phyloP scores from a whole-genome alignment of 495 filamentous ascomycete species.

The Xanthoparmelia taractica region DNA sequence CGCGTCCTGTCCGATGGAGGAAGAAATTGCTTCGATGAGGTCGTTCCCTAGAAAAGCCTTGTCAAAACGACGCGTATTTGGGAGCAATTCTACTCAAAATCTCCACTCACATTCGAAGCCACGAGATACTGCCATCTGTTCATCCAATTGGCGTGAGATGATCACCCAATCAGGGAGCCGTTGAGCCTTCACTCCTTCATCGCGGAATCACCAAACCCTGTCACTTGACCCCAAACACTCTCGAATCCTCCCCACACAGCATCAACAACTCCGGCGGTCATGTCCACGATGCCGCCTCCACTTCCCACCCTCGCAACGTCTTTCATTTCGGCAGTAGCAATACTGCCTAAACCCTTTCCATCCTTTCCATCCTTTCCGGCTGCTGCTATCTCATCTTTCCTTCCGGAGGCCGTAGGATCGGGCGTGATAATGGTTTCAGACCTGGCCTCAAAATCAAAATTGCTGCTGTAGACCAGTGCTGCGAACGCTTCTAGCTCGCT shows the following conservation, averaged over 20 bases:
- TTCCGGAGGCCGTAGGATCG: slow-evolving; percentile 28
- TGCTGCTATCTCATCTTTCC: background rate
- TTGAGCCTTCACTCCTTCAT: slow-evolving; percentile 5
- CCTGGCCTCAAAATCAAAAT: slow-evolving; percentile 65
- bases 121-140: background rate
- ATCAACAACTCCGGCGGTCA: slow-evolving; percentile 12
- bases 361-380: slow-evolving; percentile 18
- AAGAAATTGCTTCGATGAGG: background rate
- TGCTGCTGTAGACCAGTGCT: slow-evolving; percentile 87
- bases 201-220: slow-evolving; percentile 19
- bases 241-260: slow-evolving; percentile 44
- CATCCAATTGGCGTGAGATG: background rate
- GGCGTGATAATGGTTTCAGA: slow-evolving; percentile 27
- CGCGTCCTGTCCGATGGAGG: background rate
- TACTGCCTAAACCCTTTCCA: slow-evolving; percentile 7
- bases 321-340: slow-evolving; percentile 4
- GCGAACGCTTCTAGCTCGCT: slow-evolving; percentile 88
- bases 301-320: slow-evolving; percentile 17
- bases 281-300: slow-evolving; percentile 14
- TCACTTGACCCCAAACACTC: slow-evolving; percentile 58
- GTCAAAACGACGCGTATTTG: background rate
- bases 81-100: background rate
- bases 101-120: background rate
- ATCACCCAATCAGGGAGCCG: background rate
- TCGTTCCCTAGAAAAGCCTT: background rate